Evolutionary conservation across 495 filamentous ascomycete genomes (phyloP).

Genomic region (Emericellopsis terricola): DNA sequence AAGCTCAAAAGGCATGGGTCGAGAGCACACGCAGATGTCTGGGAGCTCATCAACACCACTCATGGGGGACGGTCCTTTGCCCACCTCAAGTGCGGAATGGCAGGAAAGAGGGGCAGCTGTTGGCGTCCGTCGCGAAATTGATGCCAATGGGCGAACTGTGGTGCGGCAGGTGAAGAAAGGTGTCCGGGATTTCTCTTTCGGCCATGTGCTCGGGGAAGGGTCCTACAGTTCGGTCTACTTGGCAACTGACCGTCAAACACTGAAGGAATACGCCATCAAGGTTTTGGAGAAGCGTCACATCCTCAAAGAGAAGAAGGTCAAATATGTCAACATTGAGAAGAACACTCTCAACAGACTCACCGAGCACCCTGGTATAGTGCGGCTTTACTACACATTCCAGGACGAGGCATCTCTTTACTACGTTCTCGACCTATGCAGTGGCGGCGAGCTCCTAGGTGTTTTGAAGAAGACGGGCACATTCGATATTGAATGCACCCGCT

Average conservation of each 20-base stretch:
- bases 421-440: conserved; percentile 83
- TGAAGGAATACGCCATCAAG: conserved; percentile 97
- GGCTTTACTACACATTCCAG: conserved; percentile 97
- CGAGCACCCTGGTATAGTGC: conserved; percentile 91
- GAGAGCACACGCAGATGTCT: conserved; percentile 24
- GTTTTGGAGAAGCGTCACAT: conserved; percentile 98
- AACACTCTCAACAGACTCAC: conserved; percentile 92
- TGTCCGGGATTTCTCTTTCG: conserved; percentile 92
- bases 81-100: conserved; percentile 78
- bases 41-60: conserved; percentile 21
- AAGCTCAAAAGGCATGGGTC: conserved; percentile 44
- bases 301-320: conserved; percentile 99
- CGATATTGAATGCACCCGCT: conserved; percentile 86
- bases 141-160: conserved; percentile 67
- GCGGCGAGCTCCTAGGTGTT: conserved; percentile 81
- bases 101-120: conserved; percentile 83
- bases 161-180: conserved; percentile 85
- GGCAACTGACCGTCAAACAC: conserved; percentile 85
- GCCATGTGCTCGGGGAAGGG: conserved; percentile 80
- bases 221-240: conserved; percentile 95
- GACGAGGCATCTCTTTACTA: conserved; percentile 94
- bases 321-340: conserved; percentile 99
- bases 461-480: conserved; percentile 89
- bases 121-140: conserved; percentile 55
- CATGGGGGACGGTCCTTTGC: conserved; percentile 41